These are phyloP conservation scores for Colletotrichum navitas DNA, from an alignment of 2,329 filamentous ascomycete species.

Conservation along the genomic window DNA sequence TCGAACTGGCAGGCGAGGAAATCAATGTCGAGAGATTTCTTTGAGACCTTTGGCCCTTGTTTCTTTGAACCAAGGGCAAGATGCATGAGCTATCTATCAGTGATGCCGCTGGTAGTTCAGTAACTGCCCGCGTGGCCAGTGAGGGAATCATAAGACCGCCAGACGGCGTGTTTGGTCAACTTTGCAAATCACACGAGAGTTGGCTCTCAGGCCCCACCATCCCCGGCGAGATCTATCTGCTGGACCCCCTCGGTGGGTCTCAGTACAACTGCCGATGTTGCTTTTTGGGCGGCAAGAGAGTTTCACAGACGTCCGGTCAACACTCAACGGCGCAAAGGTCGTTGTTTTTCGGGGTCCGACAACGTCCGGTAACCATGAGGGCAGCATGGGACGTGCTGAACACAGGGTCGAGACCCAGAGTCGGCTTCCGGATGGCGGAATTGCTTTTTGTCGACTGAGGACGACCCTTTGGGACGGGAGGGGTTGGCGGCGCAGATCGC, in stretches of 20 bases:
- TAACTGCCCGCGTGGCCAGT: too few relatives aligned
- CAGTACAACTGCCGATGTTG: neutral
- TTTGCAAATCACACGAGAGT: too few relatives aligned
- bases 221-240: neutral
- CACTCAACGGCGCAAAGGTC: neutral
- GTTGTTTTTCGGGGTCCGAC: neutral
- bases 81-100: too few relatives aligned
- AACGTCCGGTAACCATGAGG: too few relatives aligned
- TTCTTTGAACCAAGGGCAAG: too few relatives aligned
- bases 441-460: neutral
- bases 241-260: neutral
- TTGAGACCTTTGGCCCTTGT: too few relatives aligned
- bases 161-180: too few relatives aligned
- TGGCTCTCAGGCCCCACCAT: neutral
- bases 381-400: neutral
- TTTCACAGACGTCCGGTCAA: neutral
- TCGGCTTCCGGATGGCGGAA: neutral
- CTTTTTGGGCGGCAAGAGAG: neutral
- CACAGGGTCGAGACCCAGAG: neutral
- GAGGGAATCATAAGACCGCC: too few relatives aligned
- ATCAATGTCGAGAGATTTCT: too few relatives aligned
- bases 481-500: neutral
- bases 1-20: too few relatives aligned
- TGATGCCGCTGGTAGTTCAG: too few relatives aligned
- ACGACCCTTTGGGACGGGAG: slow-evolving; percentile 1